Evolutionary conservation across 2,329 filamentous ascomycete species (phyloP).

Genomic region (Fusarium haematococcum): DNA sequence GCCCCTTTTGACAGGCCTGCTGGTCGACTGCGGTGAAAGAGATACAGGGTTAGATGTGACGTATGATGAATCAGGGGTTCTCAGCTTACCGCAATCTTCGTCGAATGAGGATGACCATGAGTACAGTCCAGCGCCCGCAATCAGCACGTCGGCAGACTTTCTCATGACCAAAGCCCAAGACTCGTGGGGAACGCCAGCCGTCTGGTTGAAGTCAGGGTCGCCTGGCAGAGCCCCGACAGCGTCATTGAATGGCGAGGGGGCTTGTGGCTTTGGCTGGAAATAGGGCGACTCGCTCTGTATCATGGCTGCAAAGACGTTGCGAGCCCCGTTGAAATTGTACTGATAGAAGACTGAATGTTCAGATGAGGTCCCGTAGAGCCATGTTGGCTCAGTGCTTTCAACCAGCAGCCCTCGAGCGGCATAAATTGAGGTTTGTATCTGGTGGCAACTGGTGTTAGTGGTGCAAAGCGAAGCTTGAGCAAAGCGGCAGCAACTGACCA

Average conservation of each 20-base stretch:
- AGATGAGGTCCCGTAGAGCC: conserved; percentile 40
- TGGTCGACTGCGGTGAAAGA: too few species aligned
- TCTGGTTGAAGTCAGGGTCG: conserved; percentile 18
- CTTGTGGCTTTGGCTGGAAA: conserved; percentile 31
- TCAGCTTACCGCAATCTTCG: conserved; percentile 32
- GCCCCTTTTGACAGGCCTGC: too few species aligned
- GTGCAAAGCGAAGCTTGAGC: too few species aligned
- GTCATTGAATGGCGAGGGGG: conserved; percentile 44
- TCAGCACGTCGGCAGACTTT: conserved; percentile 29
- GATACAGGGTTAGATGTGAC: too few species aligned
- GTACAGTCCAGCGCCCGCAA: conserved; percentile 45
- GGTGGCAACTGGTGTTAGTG: too few species aligned
- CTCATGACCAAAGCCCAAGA: conserved; percentile 41
- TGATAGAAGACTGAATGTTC: conserved; percentile 56
- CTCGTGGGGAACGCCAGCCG: background rate
- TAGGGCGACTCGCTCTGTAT: conserved; percentile 55
- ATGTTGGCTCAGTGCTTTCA: conserved; percentile 44
- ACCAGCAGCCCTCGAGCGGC: conserved; percentile 52
- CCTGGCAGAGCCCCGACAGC: conserved; percentile 48
- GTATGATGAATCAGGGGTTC: too few species aligned
- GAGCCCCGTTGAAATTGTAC: conserved; percentile 60
- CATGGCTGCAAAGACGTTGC: conserved; percentile 60
- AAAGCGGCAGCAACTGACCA: too few species aligned
- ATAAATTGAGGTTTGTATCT: conserved; percentile 39
- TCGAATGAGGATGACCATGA: conserved; percentile 41